Evolutionary conservation across 352 stramenopile species (phyloP).

Genomic region (Phytophthora cactorum): DNA sequence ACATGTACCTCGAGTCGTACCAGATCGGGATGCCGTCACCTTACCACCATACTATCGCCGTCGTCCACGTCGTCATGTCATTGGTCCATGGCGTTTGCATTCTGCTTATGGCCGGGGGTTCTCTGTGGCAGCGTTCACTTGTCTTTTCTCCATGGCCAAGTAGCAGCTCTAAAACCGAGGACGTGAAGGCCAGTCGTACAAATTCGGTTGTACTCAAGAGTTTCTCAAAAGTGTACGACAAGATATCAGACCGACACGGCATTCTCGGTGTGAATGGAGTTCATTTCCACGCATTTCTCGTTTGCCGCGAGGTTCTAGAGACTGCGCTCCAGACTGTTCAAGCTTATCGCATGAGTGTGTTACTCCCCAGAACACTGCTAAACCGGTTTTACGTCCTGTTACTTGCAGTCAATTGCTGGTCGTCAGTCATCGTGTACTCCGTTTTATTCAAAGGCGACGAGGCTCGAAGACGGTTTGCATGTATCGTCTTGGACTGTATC

Average conservation of each 20-base stretch:
- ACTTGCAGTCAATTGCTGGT: constrained; percentile 34
- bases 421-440: constrained; percentile 15
- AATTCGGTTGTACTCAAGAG: constrained; percentile 9
- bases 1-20: constrained; percentile 38
- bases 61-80: constrained; percentile 30
- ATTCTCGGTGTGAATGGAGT: constrained; percentile 33
- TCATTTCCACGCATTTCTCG: constrained; percentile 30
- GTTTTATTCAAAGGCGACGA: constrained; percentile 17
- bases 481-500: constrained; percentile 27
- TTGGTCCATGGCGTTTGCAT: constrained; percentile 29
- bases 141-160: constrained; percentile 27
- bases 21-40: constrained; percentile 28
- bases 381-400: constrained; percentile 43
- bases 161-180: not conserved
- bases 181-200: not conserved
- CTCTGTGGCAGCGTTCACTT: constrained; percentile 10
- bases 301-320: constrained; percentile 31
- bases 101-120: constrained; percentile 22
- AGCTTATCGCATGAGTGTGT: constrained; percentile 35
- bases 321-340: constrained; percentile 34
- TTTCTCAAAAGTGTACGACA: constrained; percentile 3
- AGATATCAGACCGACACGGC: constrained; percentile 8
- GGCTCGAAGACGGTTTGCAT: constrained; percentile 17
- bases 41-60: constrained; percentile 25
- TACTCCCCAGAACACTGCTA: constrained; percentile 28